These are phyloP conservation scores for Aegilops bicornis DNA, from an alignment of 176 grass and related monocot genomes.

Conservation along the genomic window DNA sequence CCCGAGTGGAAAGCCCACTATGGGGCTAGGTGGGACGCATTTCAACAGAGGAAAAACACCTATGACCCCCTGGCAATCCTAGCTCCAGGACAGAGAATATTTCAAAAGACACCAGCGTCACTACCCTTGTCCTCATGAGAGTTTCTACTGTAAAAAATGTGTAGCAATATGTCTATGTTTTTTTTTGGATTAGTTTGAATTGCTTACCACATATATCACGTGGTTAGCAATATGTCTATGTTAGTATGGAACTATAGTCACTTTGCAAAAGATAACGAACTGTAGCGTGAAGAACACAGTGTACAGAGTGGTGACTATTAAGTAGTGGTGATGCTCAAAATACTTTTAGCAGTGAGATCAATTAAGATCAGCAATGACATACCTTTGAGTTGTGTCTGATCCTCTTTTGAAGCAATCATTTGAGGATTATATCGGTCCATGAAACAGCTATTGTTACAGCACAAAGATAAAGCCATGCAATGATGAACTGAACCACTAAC, in stretches of 20 bases:
- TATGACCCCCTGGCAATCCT: constrained; percentile 86
- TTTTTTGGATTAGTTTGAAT: too few species aligned
- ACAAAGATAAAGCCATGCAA: constrained; percentile 19
- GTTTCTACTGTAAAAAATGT: not conserved
- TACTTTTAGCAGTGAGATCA: constrained; percentile 13
- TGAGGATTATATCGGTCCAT: constrained; percentile 11
- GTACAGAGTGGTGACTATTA: not conserved
- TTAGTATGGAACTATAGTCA: constrained; percentile 10
- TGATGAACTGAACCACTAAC: constrained; percentile 18
- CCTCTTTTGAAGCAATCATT: constrained; percentile 25
- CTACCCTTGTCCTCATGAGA: constrained; percentile 35
- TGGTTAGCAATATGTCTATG: constrained; percentile 2
- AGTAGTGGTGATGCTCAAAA: not conserved
- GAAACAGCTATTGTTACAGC: constrained; percentile 18
- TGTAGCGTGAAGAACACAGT: constrained; percentile 2
- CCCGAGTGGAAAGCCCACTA: constrained; percentile 79
- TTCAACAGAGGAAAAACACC: constrained; percentile 59
- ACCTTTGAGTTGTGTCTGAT: not conserved
- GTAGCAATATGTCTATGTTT: constrained; percentile 7
- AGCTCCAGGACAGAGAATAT: constrained; percentile 87
- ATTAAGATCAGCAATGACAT: constrained; percentile 3
- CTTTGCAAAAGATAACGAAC: not conserved
- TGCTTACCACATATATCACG: too few species aligned
- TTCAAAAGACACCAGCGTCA: constrained; percentile 47
- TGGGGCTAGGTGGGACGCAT: constrained; percentile 70